Evolutionary conservation across 495 filamentous ascomycete species (phyloP), one percentile per base, ranked within the genome.

Genomic region (Parachaetomium inaequale): DNA sequence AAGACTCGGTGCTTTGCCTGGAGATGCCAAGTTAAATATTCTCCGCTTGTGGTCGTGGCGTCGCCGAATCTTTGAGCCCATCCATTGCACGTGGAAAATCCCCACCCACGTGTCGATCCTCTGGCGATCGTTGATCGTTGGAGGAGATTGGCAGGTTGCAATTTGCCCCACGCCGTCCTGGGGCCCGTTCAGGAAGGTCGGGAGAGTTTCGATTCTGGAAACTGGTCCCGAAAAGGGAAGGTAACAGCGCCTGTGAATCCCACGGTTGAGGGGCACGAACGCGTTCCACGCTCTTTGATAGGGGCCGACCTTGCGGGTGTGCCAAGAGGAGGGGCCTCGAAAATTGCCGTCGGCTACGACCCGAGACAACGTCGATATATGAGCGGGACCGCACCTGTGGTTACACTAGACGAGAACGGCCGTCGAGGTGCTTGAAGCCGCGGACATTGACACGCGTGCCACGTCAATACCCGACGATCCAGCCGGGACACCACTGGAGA

Each of bases 161-260:
- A 42, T 31, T 26, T 19, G 54, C 54, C 54, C 54, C 54, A 45
- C 54, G 17, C 28, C 10, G 19, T 38, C 7, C 21, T 34, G 19
- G 32, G 31, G 12, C 31, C 29, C 51, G 5, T 36, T 54, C 51
- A 14, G 51, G 51, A 54, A 57, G 23, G 25, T 25, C 25, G 7
- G 23, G 1, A 4, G 23, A 29, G n/a, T 31, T 17, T 21, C 10
- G 19, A 25, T 52, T n/a, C 19, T 23, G 38, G 32, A n/a, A 42
- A 15, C 52, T 15, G 38, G 26, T 56, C 26, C 54, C 54, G 7
- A 45, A 57, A 57, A 21, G 10, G 40, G 54, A 57, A 57, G 54
- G 54, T 57, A 45, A 32, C 36, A 55, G 23, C 11, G 15, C 19
- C 5, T 25, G 19, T 2, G 53, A 25, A 55, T 42, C 36, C 34